These are phyloP conservation scores for Phialophora chinensis DNA, from an alignment of 2,329 filamentous ascomycete genomes.

Conservation along the genomic window DNA sequence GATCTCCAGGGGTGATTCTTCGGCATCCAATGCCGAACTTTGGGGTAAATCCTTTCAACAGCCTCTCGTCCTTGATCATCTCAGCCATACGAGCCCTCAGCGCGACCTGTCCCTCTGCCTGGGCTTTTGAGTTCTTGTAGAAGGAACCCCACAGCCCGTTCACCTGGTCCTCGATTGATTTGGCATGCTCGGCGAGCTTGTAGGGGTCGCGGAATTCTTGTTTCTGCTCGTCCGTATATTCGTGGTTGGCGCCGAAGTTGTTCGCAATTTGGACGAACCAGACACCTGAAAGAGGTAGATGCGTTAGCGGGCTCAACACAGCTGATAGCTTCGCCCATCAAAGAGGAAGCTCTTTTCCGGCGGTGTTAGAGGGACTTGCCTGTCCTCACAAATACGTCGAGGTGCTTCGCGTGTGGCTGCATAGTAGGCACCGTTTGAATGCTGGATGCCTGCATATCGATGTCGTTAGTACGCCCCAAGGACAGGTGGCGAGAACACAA, in stretches of 20 bases:
- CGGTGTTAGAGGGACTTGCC: conserved; percentile 34
- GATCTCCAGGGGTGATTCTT: conserved; percentile 57
- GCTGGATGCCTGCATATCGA: conserved; percentile 40
- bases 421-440: conserved; percentile 57
- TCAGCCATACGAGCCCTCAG: conserved; percentile 56
- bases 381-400: conserved; percentile 56
- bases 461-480: background rate
- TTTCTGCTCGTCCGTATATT: conserved; percentile 52
- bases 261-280: conserved; percentile 53
- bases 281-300: conserved; percentile 31
- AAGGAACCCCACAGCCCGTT: conserved; percentile 57
- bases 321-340: background rate
- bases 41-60: conserved; percentile 56
- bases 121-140: conserved; percentile 51
- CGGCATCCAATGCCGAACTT: conserved; percentile 55
- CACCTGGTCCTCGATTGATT: conserved; percentile 54
- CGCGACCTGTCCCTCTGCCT: conserved; percentile 47
- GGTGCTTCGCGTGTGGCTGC: conserved; percentile 54
- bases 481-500: conserved; percentile 29
- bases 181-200: conserved; percentile 52
- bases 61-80: conserved; percentile 58
- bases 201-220: conserved; percentile 50
- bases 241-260: conserved; percentile 53
- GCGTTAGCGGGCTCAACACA: background rate
- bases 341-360: background rate